Conservation (phyloP, 2,329 filamentous ascomycete species). For the Colletotrichum noveboracense region DNA sequence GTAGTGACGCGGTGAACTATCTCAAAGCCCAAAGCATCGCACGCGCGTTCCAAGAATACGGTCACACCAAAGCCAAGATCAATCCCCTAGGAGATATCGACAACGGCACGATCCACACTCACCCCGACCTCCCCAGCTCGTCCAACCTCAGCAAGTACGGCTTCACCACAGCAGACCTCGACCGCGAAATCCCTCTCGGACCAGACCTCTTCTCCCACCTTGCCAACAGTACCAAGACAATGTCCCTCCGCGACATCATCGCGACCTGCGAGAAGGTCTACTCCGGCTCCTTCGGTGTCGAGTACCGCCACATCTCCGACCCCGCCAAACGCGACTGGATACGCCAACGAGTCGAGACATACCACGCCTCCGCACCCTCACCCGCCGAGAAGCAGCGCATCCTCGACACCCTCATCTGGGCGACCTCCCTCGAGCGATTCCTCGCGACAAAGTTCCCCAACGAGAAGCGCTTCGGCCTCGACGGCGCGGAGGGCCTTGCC, state of each 20-base stretch:
- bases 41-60: conserved; percentile 95
- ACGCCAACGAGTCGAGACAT: conserved; percentile 90
- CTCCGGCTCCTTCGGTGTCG: conserved; percentile 92
- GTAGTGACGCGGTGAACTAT: conserved; percentile 86
- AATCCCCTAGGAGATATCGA: conserved; percentile 92
- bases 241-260: conserved; percentile 96
- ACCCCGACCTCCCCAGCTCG: conserved; percentile 79
- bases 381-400: conserved; percentile 98
- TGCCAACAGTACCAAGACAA: conserved; percentile 83
- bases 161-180: conserved; percentile 91
- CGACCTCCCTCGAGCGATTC: conserved; percentile 95
- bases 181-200: conserved; percentile 87
- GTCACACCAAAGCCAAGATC: conserved; percentile 97
- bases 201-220: conserved; percentile 95
- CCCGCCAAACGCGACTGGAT: conserved; percentile 98
- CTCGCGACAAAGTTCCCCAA: conserved; percentile 97
- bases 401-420: conserved; percentile 96
- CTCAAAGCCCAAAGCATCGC: conserved; percentile 97
- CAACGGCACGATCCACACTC: conserved; percentile 81
- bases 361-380: conserved; percentile 92
- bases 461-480: conserved; percentile 98
- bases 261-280: conserved; percentile 92
- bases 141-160: conserved; percentile 90
- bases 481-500: conserved; percentile 95
- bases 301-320: conserved; percentile 98